phyloP scores from a whole-genome alignment of 257 asterid genomes.

The Linderniella brevidens region DNA sequence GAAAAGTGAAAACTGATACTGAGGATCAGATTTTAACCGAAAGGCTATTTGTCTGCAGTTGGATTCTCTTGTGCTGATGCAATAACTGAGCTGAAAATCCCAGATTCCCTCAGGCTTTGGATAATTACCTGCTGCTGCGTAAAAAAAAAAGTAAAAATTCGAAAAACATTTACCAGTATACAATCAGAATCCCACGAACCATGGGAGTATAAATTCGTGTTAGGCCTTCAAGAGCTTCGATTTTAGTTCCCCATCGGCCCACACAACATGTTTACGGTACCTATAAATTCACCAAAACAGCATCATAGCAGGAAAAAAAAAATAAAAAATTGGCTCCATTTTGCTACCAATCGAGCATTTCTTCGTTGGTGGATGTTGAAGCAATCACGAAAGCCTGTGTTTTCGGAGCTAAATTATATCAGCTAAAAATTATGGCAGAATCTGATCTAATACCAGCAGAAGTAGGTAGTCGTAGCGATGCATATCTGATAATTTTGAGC shows the following conservation, averaged over 20 bases:
- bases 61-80: slow-evolving; percentile 11
- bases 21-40: too few species aligned
- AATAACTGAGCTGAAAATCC: slow-evolving; percentile 18
- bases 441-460: neutral
- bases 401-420: neutral
- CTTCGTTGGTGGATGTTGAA: slow-evolving; percentile 24
- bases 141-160: neutral
- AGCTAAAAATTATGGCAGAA: neutral
- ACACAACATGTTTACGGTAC: slow-evolving; percentile 29
- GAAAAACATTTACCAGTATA: neutral
- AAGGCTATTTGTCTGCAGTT: neutral
- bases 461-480: neutral
- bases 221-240: slow-evolving; percentile 16
- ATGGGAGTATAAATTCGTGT: slow-evolving; percentile 24
- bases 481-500: slow-evolving; percentile 1
- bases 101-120: slow-evolving; percentile 25
- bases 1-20: too few species aligned
- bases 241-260: slow-evolving; percentile 18
- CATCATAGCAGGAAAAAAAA: neutral
- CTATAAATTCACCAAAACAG: slow-evolving; percentile 8
- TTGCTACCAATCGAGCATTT: slow-evolving; percentile 32
- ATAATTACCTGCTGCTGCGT: slow-evolving; percentile 19
- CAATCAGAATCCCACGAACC: slow-evolving; percentile 11
- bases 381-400: slow-evolving; percentile 37
- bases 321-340: neutral